phyloP scores from a whole-genome alignment of 371 early-diverging fungal species.

The Mucor velutinosus region DNA sequence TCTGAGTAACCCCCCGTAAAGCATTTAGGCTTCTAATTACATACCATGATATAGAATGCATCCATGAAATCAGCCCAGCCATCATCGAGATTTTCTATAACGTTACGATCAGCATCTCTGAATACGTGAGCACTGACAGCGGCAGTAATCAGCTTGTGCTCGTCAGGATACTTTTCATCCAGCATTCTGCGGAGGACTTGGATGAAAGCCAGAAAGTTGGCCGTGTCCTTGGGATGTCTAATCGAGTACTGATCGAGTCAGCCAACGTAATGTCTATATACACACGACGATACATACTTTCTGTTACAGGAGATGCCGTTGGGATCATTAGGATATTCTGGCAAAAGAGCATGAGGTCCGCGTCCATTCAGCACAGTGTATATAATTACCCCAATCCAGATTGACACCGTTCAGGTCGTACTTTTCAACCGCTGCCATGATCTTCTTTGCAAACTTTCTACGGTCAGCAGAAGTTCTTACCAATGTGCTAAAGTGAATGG shows the following conservation, averaged over 20 bases:
- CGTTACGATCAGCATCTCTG: constrained; percentile 14
- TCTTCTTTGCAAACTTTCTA: constrained; percentile 17
- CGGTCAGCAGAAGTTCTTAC: constrained; percentile 19
- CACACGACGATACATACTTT: constrained; percentile 12
- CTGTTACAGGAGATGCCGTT: constrained; percentile 32
- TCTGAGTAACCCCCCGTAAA: neutral
- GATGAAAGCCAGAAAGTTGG: constrained; percentile 37
- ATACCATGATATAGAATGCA: constrained; percentile 63
- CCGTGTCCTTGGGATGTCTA: constrained; percentile 48
- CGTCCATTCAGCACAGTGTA: neutral
- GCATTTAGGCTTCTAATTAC: neutral
- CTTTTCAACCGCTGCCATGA: constrained; percentile 30
- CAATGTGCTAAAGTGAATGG: constrained; percentile 23
- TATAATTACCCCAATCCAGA: constrained; percentile 45
- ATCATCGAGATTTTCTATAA: constrained; percentile 9
- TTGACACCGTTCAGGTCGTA: constrained; percentile 56
- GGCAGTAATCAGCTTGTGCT: constrained; percentile 36
- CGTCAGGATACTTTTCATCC: constrained; percentile 26
- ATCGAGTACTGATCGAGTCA: neutral
- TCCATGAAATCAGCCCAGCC: constrained; percentile 60
- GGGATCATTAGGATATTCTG: constrained; percentile 35
- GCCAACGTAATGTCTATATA: neutral
- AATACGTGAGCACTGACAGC: constrained; percentile 29
- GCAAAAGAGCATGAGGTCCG: neutral
- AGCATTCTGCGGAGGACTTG: constrained; percentile 30